Conservation (phyloP, 805 yeast genomes). For the Peterozyma xylosa region DNA sequence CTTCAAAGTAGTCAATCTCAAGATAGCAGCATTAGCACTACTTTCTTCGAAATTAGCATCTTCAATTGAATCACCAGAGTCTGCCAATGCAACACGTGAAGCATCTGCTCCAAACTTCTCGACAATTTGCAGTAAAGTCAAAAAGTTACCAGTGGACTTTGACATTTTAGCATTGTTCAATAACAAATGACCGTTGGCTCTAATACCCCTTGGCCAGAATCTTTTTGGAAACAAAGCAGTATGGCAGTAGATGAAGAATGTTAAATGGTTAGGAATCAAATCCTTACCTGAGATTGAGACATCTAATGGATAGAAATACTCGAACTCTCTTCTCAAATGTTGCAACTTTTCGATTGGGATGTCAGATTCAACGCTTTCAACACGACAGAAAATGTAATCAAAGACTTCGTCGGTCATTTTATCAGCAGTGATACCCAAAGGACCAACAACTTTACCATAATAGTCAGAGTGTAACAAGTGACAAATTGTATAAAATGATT, state of each 20-base stretch:
- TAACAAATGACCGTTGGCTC: conserved; percentile 93
- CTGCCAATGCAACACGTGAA: conserved; percentile 93
- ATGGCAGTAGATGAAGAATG: conserved; percentile 90
- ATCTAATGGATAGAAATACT: conserved; percentile 94
- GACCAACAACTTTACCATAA: conserved; percentile 72
- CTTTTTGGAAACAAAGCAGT: conserved; percentile 87
- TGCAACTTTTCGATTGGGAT: conserved; percentile 64
- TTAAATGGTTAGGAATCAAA: conserved; percentile 93
- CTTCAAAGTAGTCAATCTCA: conserved; percentile 83
- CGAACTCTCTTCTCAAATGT: conserved; percentile 85
- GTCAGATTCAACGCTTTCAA: conserved; percentile 37
- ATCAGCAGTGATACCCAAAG: conserved; percentile 66
- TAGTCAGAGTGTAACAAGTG: conserved; percentile 83
- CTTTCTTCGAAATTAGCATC: conserved; percentile 97
- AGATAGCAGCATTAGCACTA: conserved; percentile 94
- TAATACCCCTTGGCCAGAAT: conserved; percentile 90
- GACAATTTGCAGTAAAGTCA: conserved; percentile 80
- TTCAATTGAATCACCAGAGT: conserved; percentile 96
- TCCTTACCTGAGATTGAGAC: conserved; percentile 92
- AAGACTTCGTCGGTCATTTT: conserved; percentile 90
- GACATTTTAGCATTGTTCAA: conserved; percentile 97
- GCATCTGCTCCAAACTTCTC: conserved; percentile 97
- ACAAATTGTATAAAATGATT: conserved; percentile 86
- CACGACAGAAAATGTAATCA: conserved; percentile 79
- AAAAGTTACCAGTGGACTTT: conserved; percentile 93